Base-by-base conservation (phyloP, 106 monocot genomes). In the Amphibolis antarctica region DNA sequence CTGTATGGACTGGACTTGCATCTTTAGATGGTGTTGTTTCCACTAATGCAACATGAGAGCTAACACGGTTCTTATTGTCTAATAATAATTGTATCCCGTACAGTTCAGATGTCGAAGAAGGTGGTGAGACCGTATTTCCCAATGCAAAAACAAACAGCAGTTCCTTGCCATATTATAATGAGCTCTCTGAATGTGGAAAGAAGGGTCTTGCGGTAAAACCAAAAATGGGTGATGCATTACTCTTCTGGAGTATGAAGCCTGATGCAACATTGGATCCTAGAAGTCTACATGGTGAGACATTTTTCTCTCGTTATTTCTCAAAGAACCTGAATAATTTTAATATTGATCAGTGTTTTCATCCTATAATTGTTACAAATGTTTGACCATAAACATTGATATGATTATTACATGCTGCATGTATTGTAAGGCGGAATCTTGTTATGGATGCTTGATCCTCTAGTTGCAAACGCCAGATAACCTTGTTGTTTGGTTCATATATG, bases 91-190 rank as follows among this genome's bases (percentile, higher is more conserved):
- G 5, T 53, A 52, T 19, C 24, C n/a, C 9, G 1, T 68, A 12
- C 58, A 68, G 68, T 28, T 68, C 68, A 9, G 68, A 68, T 46
- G 68, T 68, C 46, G 68, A 68, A 68, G 57, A 68, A 68, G 68
- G 68, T 59, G 68, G 68, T 59, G 68, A 68, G 53, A 68, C 68
- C 0, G 46, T 68, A 27, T 68, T 68, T 42, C 68, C 68, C 0
- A 15, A 56, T 68, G 55, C 68, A 14, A 68, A 68, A 55, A 17
- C 12, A 67, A 67, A 55, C 22, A 67, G 54, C 42, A 55, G 66
- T 55, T 67, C 66, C 19, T 68, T 68, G 25, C 20, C 68, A 25
- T 29, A 58, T 30, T 68, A 68, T 21, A 57, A 46, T 6, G 68
- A 68, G 53, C 58, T 68, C 0, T 68, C 68, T n/a, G 68, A 68